Base-by-base conservation (phyloP, 371 early-diverging fungal genomes). In the Actinomortierella ambigua region DNA sequence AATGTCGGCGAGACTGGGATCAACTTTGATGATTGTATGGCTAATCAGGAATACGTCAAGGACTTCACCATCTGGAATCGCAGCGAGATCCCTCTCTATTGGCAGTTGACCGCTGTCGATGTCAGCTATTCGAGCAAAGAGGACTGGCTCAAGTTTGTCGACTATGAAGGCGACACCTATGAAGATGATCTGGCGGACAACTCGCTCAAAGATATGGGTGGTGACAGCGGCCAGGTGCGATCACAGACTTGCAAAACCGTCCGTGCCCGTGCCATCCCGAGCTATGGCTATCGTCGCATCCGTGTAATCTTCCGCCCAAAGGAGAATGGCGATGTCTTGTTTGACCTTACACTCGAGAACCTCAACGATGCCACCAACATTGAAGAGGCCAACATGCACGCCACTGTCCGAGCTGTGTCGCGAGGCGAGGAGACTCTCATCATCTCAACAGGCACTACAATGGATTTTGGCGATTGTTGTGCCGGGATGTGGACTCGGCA, bases 381-480 rank as follows among this genome's bases (percentile, higher is more conserved):
- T 9, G 84, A 93, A 50, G 87, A 92, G 75, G 87, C 88, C 40
- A 83, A 82, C n/a, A 83, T 97, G 28, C 92, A 94, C 59, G 96
- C 96, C 0, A 78, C 85, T 4, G 94, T 93, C 0, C 85, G 92
- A 8, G 88, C 91, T 1, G 89, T 88, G 4, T 79, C 87, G 51
- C 82, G 87, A 40, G 73, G 73, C 24, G 91, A 95, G 53, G 95
- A 94, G 58, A 83, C 89, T 0, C 68, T 93, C 39, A 80, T 89
- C 0, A 85, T 98, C 40, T 89, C 88, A 55, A 88, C 87, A 58
- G 93, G 91, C 1, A 87, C 82, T 44, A 79, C 87, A 4, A 59
- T 98, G 11, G 97, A 98, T 76, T 98, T 98, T 82, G 97, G 97
- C 26, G 95, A 96, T 61, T 95, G 96, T 68, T 86, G 87, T 56